Evolutionary conservation across 108 stramenopile species (phyloP).

Genomic region (Thalassiosira profunda): DNA sequence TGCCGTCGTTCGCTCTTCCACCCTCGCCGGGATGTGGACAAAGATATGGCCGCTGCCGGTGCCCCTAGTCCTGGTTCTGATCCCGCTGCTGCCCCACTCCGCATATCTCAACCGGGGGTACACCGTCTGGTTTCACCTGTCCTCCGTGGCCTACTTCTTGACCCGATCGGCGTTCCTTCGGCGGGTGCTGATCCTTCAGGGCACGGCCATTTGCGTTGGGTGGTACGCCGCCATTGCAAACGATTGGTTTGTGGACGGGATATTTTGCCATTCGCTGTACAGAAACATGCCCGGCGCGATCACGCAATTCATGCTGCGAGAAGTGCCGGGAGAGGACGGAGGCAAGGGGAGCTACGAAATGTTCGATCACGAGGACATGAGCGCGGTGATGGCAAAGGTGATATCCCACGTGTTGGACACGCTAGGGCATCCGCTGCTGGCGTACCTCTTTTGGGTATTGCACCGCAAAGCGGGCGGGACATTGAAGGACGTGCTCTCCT

Average conservation of each 20-base stretch:
- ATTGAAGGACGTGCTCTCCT: slow-evolving; percentile 22
- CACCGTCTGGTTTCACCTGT: slow-evolving; percentile 65
- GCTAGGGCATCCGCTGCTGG: slow-evolving; percentile 54
- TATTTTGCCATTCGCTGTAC: slow-evolving; percentile 50
- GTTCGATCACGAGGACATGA: slow-evolving; percentile 7
- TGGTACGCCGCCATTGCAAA: slow-evolving; percentile 56
- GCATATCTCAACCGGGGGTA: slow-evolving; percentile 60
- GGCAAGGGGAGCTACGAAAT: slow-evolving; percentile 6
- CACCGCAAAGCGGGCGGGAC: slow-evolving; percentile 19
- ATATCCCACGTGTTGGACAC: slow-evolving; percentile 55
- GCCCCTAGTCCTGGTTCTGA: not conserved
- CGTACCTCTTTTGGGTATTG: slow-evolving; percentile 51
- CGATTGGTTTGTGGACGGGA: slow-evolving; percentile 41
- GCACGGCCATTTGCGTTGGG: slow-evolving; percentile 48
- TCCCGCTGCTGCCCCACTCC: slow-evolving; percentile 38
- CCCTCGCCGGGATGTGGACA: too few species aligned
- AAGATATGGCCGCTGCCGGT: slow-evolving; percentile 26
- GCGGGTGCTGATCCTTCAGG: slow-evolving; percentile 34
- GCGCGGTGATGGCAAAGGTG: slow-evolving; percentile 21
- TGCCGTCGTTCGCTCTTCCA: too few species aligned
- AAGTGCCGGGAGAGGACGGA: not conserved
- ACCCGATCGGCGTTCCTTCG: slow-evolving; percentile 43
- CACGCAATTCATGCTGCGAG: slow-evolving; percentile 24
- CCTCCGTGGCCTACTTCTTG: slow-evolving; percentile 38
- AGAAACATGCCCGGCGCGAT: slow-evolving; percentile 54